Conservation (phyloP, 169 alveolate genomes). For the Perkinsus chesapeaki region DNA sequence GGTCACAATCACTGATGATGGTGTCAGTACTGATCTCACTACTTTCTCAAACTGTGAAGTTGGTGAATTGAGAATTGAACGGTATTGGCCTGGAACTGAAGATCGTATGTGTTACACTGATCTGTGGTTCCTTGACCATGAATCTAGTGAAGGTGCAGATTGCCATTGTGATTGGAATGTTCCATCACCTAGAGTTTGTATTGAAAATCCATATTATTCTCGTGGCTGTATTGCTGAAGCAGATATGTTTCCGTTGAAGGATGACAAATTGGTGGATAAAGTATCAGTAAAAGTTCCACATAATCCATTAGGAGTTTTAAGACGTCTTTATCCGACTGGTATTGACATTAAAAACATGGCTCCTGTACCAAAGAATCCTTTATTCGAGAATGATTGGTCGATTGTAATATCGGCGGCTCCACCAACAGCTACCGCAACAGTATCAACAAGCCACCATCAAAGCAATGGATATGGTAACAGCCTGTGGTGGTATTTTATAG, state of each 20-base stretch:
- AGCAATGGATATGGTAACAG: background rate
- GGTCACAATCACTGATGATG: background rate
- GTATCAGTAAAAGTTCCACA: background rate
- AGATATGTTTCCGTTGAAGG: background rate
- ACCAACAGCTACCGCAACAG: too few species aligned
- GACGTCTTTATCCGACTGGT: background rate
- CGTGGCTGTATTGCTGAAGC: background rate
- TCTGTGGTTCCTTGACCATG: background rate
- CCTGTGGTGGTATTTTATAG: background rate
- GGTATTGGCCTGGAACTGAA: background rate
- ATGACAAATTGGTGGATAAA: background rate
- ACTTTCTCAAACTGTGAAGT: background rate
- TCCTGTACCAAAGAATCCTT: background rate
- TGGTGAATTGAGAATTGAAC: background rate
- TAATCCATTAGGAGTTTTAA: background rate
- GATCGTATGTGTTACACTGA: background rate
- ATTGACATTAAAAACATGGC: background rate
- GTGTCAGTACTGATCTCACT: background rate
- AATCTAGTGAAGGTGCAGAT: background rate
- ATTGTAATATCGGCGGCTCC: background rate
- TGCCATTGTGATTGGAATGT: background rate
- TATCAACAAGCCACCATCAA: too few species aligned
- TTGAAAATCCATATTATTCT: background rate
- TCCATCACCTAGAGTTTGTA: background rate
- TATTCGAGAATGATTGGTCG: background rate